Evolutionary conservation across 2,329 filamentous ascomycete genomes (phyloP), one percentile per base, ranked within the genome.

Genomic region (Pseudocercospora pini-densiflorae): DNA sequence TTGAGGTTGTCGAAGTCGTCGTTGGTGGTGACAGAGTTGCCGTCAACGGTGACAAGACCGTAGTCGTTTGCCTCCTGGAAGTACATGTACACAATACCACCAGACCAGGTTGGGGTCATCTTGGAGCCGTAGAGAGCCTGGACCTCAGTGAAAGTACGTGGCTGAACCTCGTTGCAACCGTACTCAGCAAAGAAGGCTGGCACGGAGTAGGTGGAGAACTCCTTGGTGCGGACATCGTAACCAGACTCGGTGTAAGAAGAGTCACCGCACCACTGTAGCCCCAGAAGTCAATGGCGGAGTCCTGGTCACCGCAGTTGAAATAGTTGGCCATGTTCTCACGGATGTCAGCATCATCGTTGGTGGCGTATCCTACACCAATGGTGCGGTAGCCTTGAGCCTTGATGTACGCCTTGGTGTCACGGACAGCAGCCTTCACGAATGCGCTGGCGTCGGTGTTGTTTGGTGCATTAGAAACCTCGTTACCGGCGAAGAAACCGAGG

Each of bases 171-270:
- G 83, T 96, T 98, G 89, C 95, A 99, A 74, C 95, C 95, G 77
- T 99, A 99, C 83, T 99, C 95, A 71, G 95, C 95, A 79, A 99
- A 97, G 89, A 99, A 99, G 76, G 93, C 92, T 55, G 95, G 95
- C 2, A 98, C 92, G 9, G 92, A 92, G 86, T 95, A 99, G 78
- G 90, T 88, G 66, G 85, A 80, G 84, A 97, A 99, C 82, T 97
- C 94, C 71, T 92, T 81, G 73, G 93, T 93, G 79, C 94, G 91
- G 64, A 89, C 86, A 71, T 90, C 85, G 82, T 94, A 99, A 62
- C 93, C 92, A 3, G 95, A 97, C 66, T 85, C 77, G 40, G 84
- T 77, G 83, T 91, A 95, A 75, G 84, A 88, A 77, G 92, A 97
- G 73, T 94, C 80, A 73, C 94, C 95, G 79, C 95, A 99, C 95